Conservation (phyloP, 139 green algal species). For the Trebouxia sp. region DNA sequence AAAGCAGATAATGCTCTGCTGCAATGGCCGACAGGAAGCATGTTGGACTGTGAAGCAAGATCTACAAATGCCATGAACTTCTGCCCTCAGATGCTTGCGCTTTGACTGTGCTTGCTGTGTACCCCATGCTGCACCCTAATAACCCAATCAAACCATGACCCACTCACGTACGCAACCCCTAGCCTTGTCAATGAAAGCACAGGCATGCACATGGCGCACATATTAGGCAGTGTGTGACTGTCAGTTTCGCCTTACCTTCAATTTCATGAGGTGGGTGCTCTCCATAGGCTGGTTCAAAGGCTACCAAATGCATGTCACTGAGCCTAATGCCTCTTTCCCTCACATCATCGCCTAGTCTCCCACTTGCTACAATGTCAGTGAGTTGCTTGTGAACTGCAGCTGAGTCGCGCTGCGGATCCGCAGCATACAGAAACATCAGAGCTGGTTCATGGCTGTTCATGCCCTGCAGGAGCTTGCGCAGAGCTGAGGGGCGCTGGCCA, state of each 20-base stretch:
- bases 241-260: background rate
- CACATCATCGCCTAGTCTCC: background rate
- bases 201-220: background rate
- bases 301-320: conserved; percentile 24
- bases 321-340: background rate
- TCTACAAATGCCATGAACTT: no score
- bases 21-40: no score
- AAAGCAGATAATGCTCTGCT: no score
- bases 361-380: conserved; percentile 13
- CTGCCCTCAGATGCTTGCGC: no score
- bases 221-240: background rate
- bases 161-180: background rate
- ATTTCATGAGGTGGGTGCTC: background rate
- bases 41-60: no score
- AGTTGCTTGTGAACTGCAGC: conserved; percentile 16
- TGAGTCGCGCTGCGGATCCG: background rate
- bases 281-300: conserved; percentile 23
- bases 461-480: conserved; percentile 19
- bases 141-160: no score
- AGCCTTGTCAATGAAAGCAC: background rate
- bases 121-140: background rate
- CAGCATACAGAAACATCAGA: conserved; percentile 13
- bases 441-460: conserved; percentile 25
- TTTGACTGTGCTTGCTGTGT: background rate
- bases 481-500: background rate